These are phyloP conservation scores for Picochlorum sp. DNA, from an alignment of 139 green algal species.

Conservation along the genomic window DNA sequence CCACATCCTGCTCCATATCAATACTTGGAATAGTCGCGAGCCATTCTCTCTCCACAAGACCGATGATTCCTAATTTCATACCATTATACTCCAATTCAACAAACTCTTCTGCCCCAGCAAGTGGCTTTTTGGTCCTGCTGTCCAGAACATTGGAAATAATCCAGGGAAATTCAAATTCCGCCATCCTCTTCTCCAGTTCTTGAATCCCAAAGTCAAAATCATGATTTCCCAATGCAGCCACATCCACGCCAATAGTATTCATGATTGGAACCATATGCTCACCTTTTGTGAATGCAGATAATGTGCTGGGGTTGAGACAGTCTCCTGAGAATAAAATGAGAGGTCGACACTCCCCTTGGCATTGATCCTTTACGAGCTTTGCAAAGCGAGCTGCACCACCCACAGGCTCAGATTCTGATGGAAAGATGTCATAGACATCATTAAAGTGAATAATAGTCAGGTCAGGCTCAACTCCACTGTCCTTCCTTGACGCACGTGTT, in stretches of 20 bases:
- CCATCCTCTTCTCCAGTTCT: conserved; percentile 36
- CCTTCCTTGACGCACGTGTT: too few relatives aligned
- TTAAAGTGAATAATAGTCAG: conserved; percentile 63
- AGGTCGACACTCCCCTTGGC: conserved; percentile 15
- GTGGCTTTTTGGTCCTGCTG: conserved; percentile 30
- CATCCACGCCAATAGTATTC: conserved; percentile 52
- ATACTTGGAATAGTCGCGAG: conserved; percentile 43
- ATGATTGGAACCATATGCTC: conserved; percentile 71
- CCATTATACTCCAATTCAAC: conserved; percentile 29
- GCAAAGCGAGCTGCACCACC: conserved; percentile 52
- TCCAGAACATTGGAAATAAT: conserved; percentile 71
- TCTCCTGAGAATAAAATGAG: conserved; percentile 75
- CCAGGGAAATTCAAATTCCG: conserved; percentile 63
- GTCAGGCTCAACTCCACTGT: not conserved
- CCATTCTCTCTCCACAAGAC: conserved; percentile 71
- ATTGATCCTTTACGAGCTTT: conserved; percentile 9
- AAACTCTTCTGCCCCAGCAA: conserved; percentile 21
- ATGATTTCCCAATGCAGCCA: conserved; percentile 37
- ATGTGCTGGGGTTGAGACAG: conserved; percentile 56
- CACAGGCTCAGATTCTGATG: conserved; percentile 39
- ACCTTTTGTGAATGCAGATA: conserved; percentile 62
- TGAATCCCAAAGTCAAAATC: conserved; percentile 33
- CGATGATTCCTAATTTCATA: conserved; percentile 53
- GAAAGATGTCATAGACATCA: conserved; percentile 61
- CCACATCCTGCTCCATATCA: conserved; percentile 34